Base-by-base conservation (phyloP, 2,329 filamentous ascomycete species). In the Ophiocordyceps unilateralis region DNA sequence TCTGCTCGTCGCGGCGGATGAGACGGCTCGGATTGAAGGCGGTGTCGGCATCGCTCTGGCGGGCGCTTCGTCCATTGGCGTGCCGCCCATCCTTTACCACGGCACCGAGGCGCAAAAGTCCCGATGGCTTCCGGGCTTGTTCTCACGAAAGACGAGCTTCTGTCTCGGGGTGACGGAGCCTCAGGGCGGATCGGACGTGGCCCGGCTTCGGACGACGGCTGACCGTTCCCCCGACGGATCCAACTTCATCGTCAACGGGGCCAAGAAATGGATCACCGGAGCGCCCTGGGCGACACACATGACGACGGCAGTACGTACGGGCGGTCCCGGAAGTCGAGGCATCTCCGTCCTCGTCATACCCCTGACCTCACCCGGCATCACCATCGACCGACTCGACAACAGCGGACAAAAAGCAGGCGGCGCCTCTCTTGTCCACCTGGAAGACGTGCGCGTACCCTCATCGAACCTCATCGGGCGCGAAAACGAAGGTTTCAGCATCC, bases 141-240 rank as follows among this genome's bases (percentile, higher is more conserved):
- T 72, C 39, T 85, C 58, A 8, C 74, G 85, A 46, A 76, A 78
- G 69, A 91, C 91, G 74, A 88, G 88, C 69, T 85, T 91, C 57
- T 89, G 81, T 55, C 68, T 93, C 3, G 85, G 85, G 43, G 86
- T 93, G 55, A 91, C 85, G 1, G 86, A 93, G 62, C 85, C 86
- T 0, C 91, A 93, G 61, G 85, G 85, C 15, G 85, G 85, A 17
- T 64, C 61, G 32, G 86, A 93, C 58, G 85, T 93, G 5, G 83
- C 85, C 14, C 78, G 82, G 15, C 67, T 93, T 32, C 71, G 81
- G 47, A 91, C 85, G 0, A 91, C 83, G 0, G 84, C 83, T 1
- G 71, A 71, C 50, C 85, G 86, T 66, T 85, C 81, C 0, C 62
- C 76, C 1, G 82, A 87, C 55, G 83, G 83, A 40, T 78, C 26